Base-by-base conservation (phyloP, 257 asterid genomes). In the Solanum pinnatisectum region DNA sequence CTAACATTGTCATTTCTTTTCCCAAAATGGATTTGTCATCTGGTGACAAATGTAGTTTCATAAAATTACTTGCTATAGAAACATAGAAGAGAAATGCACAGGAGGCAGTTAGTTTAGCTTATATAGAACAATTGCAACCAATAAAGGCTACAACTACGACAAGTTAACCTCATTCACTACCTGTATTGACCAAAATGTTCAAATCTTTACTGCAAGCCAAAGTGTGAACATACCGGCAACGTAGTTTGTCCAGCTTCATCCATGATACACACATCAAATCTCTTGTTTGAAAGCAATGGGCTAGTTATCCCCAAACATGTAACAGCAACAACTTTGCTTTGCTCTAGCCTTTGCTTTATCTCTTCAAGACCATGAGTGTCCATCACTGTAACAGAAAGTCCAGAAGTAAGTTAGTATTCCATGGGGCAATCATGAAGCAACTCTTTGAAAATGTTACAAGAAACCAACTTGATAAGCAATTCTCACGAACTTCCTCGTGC, bases 221-320 rank as follows among this genome's bases (percentile, higher is more conserved):
- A 46, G 42, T 15, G 32, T 30, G 8, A 52, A 91, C 87, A 81
- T 94, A 97, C 99, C 91, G 99, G 99, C 65, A 97, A 92, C 36
- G 99, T 95, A 88, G 94, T 96, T 91, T 97, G 99, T 88, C 99
- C 99, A 77, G 99, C 99, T 92, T 97, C 99, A 92, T 97, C 99
- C 99, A 97, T 96, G 93, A 97, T 95, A 94, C 99, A 97, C 87
- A 96, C 87, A 91, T 96, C 99, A 91, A 97, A 97, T 90, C 92
- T 95, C 93, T 94, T 96, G 88, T 91, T 93, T 65, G 95, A 91
- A 71, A 97, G 98, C 91, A 97, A 91, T 56, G 99, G 99, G 90
- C 97, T 95, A 78, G 90, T 93, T 91, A 96, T 92, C 82, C 99
- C 99, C 93, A 97, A 95, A 94, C 99, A 96, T 85, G 99, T 97